phyloP scores from a whole-genome alignment of 148 eudicot species.

The Suaeda aralocaspica region DNA sequence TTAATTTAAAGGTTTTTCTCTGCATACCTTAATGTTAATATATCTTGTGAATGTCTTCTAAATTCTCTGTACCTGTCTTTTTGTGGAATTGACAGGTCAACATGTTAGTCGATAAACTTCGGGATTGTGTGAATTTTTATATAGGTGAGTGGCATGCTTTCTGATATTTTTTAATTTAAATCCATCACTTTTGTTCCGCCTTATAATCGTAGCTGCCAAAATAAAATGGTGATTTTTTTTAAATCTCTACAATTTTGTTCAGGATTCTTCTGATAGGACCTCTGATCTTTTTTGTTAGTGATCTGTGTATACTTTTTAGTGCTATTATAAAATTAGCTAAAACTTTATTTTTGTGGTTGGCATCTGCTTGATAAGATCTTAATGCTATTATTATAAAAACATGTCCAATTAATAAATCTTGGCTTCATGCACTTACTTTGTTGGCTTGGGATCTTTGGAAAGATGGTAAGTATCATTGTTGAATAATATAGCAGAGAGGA shows the following conservation, averaged over 20 bases:
- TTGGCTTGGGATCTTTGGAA: too few relatives aligned
- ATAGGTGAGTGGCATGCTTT: slow-evolving; percentile 48
- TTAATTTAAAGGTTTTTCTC: background rate
- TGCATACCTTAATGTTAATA: background rate
- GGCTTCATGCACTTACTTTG: too few relatives aligned
- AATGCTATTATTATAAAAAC: background rate
- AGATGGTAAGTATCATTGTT: too few relatives aligned
- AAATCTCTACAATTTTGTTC: background rate
- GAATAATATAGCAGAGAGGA: too few relatives aligned
- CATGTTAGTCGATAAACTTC: slow-evolving; percentile 46
- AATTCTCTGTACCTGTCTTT: background rate
- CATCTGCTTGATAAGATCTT: too few relatives aligned
- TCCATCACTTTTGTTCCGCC: background rate
- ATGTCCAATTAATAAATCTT: too few relatives aligned
- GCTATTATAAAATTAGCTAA: background rate
- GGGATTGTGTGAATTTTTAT: slow-evolving; percentile 53
- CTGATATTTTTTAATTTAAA: background rate
- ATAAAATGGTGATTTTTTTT: background rate
- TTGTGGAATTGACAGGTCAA: slow-evolving; percentile 47
- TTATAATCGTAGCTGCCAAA: too few relatives aligned
- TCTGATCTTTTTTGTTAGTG: background rate
- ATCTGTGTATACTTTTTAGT: background rate
- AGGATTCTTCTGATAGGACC: too few relatives aligned
- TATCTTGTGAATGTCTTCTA: background rate
- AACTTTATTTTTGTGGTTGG: background rate